Evolutionary conservation across 495 filamentous ascomycete genomes (phyloP).

Genomic region (Entonaema liquescens): DNA sequence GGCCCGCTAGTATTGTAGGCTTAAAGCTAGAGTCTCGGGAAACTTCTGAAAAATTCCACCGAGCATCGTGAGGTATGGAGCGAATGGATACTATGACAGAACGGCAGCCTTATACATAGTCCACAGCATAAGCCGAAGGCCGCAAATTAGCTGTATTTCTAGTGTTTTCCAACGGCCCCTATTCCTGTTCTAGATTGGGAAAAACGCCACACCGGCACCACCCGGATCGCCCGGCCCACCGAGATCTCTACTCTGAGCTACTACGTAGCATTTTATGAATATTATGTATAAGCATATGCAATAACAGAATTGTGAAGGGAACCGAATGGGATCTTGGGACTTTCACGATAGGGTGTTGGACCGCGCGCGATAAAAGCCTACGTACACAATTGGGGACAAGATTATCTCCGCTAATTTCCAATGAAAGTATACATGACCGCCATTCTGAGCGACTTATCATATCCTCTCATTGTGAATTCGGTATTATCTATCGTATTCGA

Average conservation of each 20-base stretch:
- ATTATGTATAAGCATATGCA: neutral
- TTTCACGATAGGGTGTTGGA: constrained; percentile 4
- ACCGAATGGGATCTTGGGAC: constrained; percentile 20
- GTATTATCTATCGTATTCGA: constrained; percentile 37
- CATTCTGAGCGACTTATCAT: constrained; percentile 6
- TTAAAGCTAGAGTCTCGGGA: neutral
- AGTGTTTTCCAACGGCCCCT: constrained; percentile 9
- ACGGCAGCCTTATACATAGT: neutral
- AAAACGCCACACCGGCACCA: constrained; percentile 19
- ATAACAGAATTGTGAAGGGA: neutral
- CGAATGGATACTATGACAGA: constrained; percentile 1
- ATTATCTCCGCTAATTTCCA: constrained; percentile 1
- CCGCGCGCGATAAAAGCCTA: neutral
- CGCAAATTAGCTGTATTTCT: constrained; percentile 14
- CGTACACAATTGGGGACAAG: neutral
- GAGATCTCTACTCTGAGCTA: constrained; percentile 16
- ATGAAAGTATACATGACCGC: constrained; percentile 14
- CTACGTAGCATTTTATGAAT: constrained; percentile 5
- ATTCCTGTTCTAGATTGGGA: constrained; percentile 12
- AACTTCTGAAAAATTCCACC: neutral
- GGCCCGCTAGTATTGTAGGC: neutral
- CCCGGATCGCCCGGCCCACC: constrained; percentile 26
- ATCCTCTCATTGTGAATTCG: constrained; percentile 6
- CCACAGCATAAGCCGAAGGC: constrained; percentile 5
- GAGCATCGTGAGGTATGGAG: neutral